phyloP scores from a whole-genome alignment of 2,329 filamentous ascomycete species.

The Xylariomycetidae sp. region DNA sequence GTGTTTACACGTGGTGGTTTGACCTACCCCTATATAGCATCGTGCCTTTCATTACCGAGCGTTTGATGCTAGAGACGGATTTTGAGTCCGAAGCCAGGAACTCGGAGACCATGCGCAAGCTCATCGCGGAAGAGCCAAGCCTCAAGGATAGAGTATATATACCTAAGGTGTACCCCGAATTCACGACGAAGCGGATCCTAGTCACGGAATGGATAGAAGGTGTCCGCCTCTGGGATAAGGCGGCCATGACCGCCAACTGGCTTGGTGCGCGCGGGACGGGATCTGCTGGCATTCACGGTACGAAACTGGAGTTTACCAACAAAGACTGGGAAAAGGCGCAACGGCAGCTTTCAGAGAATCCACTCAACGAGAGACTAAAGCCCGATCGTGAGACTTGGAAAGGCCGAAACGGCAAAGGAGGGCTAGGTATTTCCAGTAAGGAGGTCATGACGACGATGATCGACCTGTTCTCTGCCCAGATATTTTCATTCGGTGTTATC shows the following conservation, averaged over 20 bases:
- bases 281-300: constrained; percentile 72
- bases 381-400: constrained; percentile 77
- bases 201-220: constrained; percentile 98
- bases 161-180: constrained; percentile 75
- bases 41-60: constrained; percentile 88
- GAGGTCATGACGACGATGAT: constrained; percentile 97
- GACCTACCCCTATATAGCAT: constrained; percentile 88
- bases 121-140: constrained; percentile 71
- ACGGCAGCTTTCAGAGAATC: constrained; percentile 44
- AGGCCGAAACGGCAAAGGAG: constrained; percentile 67
- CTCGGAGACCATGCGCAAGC: constrained; percentile 72
- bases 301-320: constrained; percentile 46
- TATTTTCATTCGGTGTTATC: constrained; percentile 94
- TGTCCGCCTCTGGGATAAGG: constrained; percentile 86
- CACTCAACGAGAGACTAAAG: constrained; percentile 62
- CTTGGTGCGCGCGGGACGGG: constrained; percentile 69
- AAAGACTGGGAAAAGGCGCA: constrained; percentile 44
- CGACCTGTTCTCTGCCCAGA: constrained; percentile 93
- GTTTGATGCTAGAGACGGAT: constrained; percentile 89
- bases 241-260: constrained; percentile 73
- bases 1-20: constrained; percentile 81
- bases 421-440: constrained; percentile 75
- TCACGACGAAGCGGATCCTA: constrained; percentile 79
- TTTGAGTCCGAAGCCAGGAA: constrained; percentile 91
- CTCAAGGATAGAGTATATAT: constrained; percentile 82